A percentile compares a stretch with the other conserved stretches of the same genome.
Conservation (phyloP, 1,284 basidiomycete genomes). For the Pulchroboletus neoregius region DNA sequence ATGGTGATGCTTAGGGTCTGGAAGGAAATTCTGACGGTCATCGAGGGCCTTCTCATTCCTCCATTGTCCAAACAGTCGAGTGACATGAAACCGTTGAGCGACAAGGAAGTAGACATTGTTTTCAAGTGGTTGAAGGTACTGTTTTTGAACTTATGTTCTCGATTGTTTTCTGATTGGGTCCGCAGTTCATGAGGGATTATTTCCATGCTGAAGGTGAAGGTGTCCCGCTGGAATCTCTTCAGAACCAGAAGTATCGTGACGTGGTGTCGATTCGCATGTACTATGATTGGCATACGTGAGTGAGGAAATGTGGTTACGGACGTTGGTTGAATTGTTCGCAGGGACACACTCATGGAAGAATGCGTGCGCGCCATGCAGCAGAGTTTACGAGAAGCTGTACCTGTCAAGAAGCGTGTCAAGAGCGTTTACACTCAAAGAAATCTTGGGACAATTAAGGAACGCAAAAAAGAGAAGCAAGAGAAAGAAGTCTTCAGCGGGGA, state of each 20-base stretch:
- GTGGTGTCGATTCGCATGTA: constrained; percentile 86
- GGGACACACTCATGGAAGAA: constrained; percentile 92
- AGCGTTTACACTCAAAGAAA: constrained; percentile 88
- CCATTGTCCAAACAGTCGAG: constrained; percentile 87
- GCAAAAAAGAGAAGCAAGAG: constrained; percentile 87
- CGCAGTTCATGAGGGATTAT: constrained; percentile 87
- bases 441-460: constrained; percentile 92
- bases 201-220: constrained; percentile 95
- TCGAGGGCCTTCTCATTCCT: constrained; percentile 90
- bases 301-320: constrained; percentile 16
- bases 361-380: constrained; percentile 92
- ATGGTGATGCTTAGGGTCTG: constrained; percentile 92
- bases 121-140: constrained; percentile 94
- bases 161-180: constrained; percentile 4
- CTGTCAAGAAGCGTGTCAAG: constrained; percentile 86
- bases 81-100: constrained; percentile 85
- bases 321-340: constrained; percentile 31
- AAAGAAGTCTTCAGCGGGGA: constrained; percentile 71
- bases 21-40: constrained; percentile 91
- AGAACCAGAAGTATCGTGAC: constrained; percentile 95
- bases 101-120: constrained; percentile 96
- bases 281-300: constrained; percentile 89
- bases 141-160: neutral
- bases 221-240: constrained; percentile 83
- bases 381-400: constrained; percentile 66